Evolutionary conservation across 23 red algal genomes (phyloP), one percentile per base, ranked within the genome.

Genomic region (Gracilaria domingensis): DNA sequence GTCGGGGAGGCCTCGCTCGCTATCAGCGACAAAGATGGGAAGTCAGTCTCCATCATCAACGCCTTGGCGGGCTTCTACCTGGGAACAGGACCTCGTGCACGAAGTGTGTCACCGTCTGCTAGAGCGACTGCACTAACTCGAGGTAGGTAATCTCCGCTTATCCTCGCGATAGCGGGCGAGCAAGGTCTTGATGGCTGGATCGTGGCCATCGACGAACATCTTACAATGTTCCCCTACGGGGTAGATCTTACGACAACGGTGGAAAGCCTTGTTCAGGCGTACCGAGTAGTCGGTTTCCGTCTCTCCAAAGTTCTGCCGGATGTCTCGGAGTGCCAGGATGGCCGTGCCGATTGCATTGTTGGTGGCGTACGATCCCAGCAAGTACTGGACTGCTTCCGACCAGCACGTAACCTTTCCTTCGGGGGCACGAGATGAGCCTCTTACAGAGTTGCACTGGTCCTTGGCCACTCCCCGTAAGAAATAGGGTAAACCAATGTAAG

Each of bases 381-480:
- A 26, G 65, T 70, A 33, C 25, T 70, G 28, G 17, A 70, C 65
- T 3, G 65, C 65, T 38, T 70, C 28, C 24, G 65, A 12, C 65
- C 65, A 70, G 35, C 65, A 70, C 25, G 65, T 36, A 4, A 70
- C 65, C 28, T 34, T 26, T 70, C 25, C 35, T 38, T 70, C 25
- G 23, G 25, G 5, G 65, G 28, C 65, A 2, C 35, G 8, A 16
- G 65, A 70, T 33, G 28, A 70, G 35, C 65, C 65, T 70, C 65
- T 16, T 16, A 70, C 35, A 38, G 65, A 70, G 35, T 36, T 12
- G 28, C 2, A 70, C 25, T 70, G 65, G 13, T 70, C 28, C 18
- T 70, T 26, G 25, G 65, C 65, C 12, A 33, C 23, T 14, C 65
- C 65, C 65, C 65, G 65, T 70, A 70, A 34, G 18, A 70, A 70